Evolutionary conservation across 139 green algal species (phyloP), one percentile per base, ranked within the genome.

Genomic region (Pleodorina starrii): DNA sequence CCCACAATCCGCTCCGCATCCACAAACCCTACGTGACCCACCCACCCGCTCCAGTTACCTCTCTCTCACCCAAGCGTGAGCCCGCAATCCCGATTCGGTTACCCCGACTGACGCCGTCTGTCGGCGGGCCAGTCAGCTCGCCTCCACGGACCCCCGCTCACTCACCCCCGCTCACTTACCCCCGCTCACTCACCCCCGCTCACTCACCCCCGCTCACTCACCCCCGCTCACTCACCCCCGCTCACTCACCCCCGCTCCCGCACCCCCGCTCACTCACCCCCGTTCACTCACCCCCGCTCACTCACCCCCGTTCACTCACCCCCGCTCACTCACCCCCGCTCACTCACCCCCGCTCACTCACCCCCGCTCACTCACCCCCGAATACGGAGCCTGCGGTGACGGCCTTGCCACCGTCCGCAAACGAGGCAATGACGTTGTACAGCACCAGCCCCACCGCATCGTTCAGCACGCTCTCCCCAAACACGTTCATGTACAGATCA

Each of bases 391-490:
- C 89, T 0, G 86, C 50, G 32, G 90, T 92, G 29, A 92, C 79
- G 19, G 36, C 29, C 73, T 69, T 69, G 25, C 74, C 73, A 6
- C 74, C 73, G 21, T 38, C 60, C 29, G 90, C 60, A 89, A 94
- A 96, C 25, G 71, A 48, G 29, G 54, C 32, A 12, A 97, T 76
- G 27, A 93, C 92, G 59, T 92, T 81, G 87, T 92, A 97, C 51
- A 95, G 90, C 90, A 98, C 95, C 88, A 98, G 96, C 17, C 94
- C 95, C 59, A 97, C 94, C 6, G 96, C 96, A 72, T 98, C 96
- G 81, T 98, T 98, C 0, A 98, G 89, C 51, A 98, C 96, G 40
- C 79, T 94, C 89, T 98, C 96, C 5, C 96, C 96, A 89, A 98
- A 98, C 48, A 98, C 96, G 43, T 97, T 91, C 50, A 94, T 94